Base-by-base conservation (phyloP, 441 rosid genomes). In the Flueggea neowawraea region DNA sequence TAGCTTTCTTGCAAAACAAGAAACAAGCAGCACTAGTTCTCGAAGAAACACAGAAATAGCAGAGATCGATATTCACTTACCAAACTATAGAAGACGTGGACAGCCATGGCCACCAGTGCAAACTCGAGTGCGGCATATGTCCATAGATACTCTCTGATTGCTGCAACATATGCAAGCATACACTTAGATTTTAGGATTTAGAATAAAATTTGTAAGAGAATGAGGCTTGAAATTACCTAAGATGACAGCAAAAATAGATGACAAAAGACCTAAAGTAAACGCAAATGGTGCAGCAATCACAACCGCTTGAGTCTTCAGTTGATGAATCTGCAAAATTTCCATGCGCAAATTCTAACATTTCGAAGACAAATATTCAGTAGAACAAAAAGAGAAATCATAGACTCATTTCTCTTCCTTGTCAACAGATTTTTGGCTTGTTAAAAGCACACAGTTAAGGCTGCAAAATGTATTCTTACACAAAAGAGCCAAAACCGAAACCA, bases 61-160 rank as follows among this genome's bases (percentile, higher is more conserved):
- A 36, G 17, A 53, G 39, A 55, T 13, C 52, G 52, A 32, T n/a
- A 16, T 14, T 69, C 47, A 78, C 97, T 86, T 54, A 95, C 99
- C 67, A 83, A 7, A 49, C 74, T 52, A 77, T 89, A 89, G 31
- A 86, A 75, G 28, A 91, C 15, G 73, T 95, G 91, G 67, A 85
- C 80, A 50, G 57, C 55, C 55, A 91, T 57, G 44, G 92, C 97
- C 62, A 95, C 85, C 45, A 88, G 87, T 12, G 91, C 96, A 64
- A 95, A 95, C 78, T 95, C 93, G 12, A 91, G 86, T 58, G 96
- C 97, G 52, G 97, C 98, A 15, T 86, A 91, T 31, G 97, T 86
- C 98, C 99, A 95, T 77, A 86, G 78, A 63, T 85, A 91, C 78
- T 91, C 95, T 84, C 76, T 85, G 74, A 88, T 91, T 54, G 95